These are phyloP conservation scores for Talaromyces sp. DNA, from an alignment of 2,329 filamentous ascomycete genomes.

Conservation along the genomic window DNA sequence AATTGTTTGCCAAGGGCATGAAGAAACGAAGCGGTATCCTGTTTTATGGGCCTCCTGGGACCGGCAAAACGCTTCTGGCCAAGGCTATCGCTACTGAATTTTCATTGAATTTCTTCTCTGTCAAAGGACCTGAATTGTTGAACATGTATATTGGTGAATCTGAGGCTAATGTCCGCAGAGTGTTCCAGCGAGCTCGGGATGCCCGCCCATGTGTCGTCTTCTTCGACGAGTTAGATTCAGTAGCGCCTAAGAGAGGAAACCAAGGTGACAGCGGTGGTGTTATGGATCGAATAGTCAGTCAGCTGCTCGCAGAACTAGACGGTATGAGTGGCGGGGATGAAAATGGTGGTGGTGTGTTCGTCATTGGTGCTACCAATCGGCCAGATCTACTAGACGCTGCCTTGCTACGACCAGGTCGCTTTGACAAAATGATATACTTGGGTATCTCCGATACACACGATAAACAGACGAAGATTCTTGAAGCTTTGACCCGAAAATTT, in stretches of 20 bases:
- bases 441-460: conserved; percentile 95
- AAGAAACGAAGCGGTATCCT: conserved; percentile 98
- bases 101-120: conserved; percentile 98
- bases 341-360: conserved; percentile 77
- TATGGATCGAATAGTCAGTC: conserved; percentile 96
- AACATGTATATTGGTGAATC: conserved; percentile 99
- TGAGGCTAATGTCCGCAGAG: conserved; percentile 98
- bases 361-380: conserved; percentile 92
- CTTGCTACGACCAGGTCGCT: conserved; percentile 80
- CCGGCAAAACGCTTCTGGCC: conserved; percentile 97
- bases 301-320: conserved; percentile 89
- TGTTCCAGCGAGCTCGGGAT: conserved; percentile 97
- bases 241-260: conserved; percentile 93
- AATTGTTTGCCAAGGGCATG: conserved; percentile 95
- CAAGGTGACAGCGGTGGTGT: conserved; percentile 96
- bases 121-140: conserved; percentile 95
- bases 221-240: conserved; percentile 95
- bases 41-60: conserved; percentile 98
- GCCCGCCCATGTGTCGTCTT: conserved; percentile 98
- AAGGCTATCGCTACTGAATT: conserved; percentile 99
- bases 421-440: conserved; percentile 98
- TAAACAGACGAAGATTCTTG: conserved; percentile 90
- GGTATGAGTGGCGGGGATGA: conserved; percentile 95
- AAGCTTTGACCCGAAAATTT: conserved; percentile 93
- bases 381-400: conserved; percentile 91